Conservation (phyloP, 73 alveolate species). For the Paramecium sexaurelia region DNA sequence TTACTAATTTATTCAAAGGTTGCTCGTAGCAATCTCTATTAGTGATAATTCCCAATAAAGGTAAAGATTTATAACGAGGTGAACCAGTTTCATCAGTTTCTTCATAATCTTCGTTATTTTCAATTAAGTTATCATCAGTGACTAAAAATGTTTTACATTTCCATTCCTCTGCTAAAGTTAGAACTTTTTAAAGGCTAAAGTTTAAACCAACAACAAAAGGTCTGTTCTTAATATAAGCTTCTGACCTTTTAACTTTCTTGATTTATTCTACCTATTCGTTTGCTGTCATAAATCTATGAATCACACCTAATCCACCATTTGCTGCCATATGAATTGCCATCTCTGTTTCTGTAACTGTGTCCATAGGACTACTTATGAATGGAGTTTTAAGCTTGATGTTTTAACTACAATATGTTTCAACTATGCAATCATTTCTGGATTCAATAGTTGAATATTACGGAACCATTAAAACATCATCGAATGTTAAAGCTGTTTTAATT, state of each 20-base stretch:
- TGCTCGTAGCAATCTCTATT: constrained; percentile 50
- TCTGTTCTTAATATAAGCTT: constrained; percentile 40
- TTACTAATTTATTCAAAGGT: neutral
- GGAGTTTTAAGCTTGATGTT: constrained; percentile 66
- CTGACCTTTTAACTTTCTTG: constrained; percentile 64
- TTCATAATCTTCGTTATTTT: neutral
- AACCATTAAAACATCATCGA: constrained; percentile 66
- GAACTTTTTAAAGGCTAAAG: neutral
- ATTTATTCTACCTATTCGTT: constrained; percentile 51
- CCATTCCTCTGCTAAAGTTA: constrained; percentile 9
- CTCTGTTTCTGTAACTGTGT: constrained; percentile 66
- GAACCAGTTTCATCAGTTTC: neutral
- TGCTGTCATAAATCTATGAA: constrained; percentile 66
- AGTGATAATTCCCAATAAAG: constrained; percentile 48
- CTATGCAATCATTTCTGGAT: constrained; percentile 42
- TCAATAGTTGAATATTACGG: constrained; percentile 61
- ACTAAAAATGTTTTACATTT: constrained; percentile 56
- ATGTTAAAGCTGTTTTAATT: constrained; percentile 58
- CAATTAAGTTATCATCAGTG: constrained; percentile 51
- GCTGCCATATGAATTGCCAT: constrained; percentile 68
- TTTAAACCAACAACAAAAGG: constrained; percentile 44
- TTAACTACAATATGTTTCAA: constrained; percentile 52
- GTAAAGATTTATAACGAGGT: neutral
- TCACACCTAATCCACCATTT: constrained; percentile 68
- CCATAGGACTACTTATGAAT: constrained; percentile 68